Evolutionary conservation across 306 rosid species (phyloP).

Genomic region (Purshia tridentata): DNA sequence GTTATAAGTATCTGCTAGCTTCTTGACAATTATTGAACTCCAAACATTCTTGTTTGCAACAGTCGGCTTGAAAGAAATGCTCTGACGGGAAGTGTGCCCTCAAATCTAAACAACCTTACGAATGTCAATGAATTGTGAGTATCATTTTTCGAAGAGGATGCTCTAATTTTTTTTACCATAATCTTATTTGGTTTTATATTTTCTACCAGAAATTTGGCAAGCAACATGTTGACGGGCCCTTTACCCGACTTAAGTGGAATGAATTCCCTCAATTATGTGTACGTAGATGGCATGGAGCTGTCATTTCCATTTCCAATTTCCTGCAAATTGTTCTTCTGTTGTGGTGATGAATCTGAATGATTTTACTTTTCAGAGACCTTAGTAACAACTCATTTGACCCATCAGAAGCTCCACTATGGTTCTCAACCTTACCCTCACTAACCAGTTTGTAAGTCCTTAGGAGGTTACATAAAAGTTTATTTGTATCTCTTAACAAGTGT

Average conservation of each 20-base stretch:
- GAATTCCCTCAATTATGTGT: slow-evolving; percentile 67
- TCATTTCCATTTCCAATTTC: slow-evolving; percentile 11
- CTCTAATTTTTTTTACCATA: background rate
- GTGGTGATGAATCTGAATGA: slow-evolving; percentile 12
- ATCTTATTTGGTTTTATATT: slow-evolving; percentile 4
- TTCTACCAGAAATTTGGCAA: slow-evolving; percentile 67
- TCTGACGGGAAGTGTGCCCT: slow-evolving; percentile 63
- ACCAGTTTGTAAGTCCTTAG: slow-evolving; percentile 68
- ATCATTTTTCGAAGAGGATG: slow-evolving; percentile 12
- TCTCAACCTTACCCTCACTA: slow-evolving; percentile 56
- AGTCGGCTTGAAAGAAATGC: slow-evolving; percentile 81
- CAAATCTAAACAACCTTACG: slow-evolving; percentile 67
- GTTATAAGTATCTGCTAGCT: background rate
- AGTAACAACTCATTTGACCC: slow-evolving; percentile 75
- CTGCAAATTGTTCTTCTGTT: slow-evolving; percentile 12
- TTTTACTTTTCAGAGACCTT: slow-evolving; percentile 58
- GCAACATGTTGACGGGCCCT: slow-evolving; percentile 61
- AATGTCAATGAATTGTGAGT: slow-evolving; percentile 73
- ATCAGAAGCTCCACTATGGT: slow-evolving; percentile 74
- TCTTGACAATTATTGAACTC: slow-evolving; percentile 12
- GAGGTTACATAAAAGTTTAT: background rate
- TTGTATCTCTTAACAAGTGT: background rate
- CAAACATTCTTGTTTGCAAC: slow-evolving; percentile 28
- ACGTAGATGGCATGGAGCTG: slow-evolving; percentile 31
- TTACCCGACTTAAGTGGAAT: slow-evolving; percentile 68